Base-by-base conservation (phyloP, 1,139 yeast genomes). In the Yamadazyma buinensis region DNA sequence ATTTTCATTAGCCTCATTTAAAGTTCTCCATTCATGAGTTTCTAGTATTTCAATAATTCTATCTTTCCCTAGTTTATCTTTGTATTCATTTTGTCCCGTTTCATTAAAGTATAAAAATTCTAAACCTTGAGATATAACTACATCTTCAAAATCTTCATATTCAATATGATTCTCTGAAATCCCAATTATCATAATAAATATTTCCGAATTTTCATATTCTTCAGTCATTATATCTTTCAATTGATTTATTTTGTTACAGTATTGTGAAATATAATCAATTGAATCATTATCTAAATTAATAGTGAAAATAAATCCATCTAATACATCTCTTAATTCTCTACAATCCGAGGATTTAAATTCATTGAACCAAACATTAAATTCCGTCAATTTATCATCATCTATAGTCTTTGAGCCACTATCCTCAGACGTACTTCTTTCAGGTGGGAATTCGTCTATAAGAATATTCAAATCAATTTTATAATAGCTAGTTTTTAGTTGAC, bases 381-480 rank as follows among this genome's bases (percentile, higher is more conserved):
- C 50, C 4, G 38, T 39, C 4, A 47, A 14, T 23, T 43, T 41
- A 7, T 6, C 4, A 9, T 30, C 28, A 1, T 18, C 40, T 7
- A 38, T 46, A 3, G 30, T 39, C 25, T 29, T 58, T 36, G 9
- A 39, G 28, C 10, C 11, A 3, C 10, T 26, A 15, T 12, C 5
- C 7, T 17, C 7, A 17, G 5, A 5, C 5, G 19, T 17, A 5
- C 5, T 7, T 22, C 38, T 23, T 7, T 21, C 23, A 13, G 58
- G 61, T 0, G 69, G 67, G 36, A 46, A 66, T 42, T 68, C 75
- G 37, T 69, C 75, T 1, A 69, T 49, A 32, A 69, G 45, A 11
- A 68, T 38, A 31, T 55, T 64, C 28, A 67, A 42, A 13, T 56
- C 43, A 32, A 54, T 42, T 0, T 44, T 15, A 39, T 57, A 67